Conservation (phyloP, 1,284 basidiomycete genomes). For the Ustilago cynodontis region DNA sequence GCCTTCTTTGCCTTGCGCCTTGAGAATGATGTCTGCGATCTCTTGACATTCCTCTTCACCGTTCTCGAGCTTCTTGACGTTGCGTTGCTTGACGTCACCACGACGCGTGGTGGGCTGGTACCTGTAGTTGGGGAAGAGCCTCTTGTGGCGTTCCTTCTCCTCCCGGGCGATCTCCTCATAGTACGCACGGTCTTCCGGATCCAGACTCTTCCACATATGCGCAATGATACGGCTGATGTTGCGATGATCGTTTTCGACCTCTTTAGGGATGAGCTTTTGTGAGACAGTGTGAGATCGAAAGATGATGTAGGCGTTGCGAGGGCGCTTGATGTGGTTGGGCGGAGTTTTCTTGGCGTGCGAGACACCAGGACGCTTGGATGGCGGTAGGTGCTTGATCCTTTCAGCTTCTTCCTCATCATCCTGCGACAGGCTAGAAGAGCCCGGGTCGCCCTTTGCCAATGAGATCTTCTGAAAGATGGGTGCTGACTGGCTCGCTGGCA, state of each 20-base stretch:
- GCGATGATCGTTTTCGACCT: slow-evolving; percentile 84
- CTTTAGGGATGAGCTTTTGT: slow-evolving; percentile 80
- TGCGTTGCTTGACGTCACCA: slow-evolving; percentile 37
- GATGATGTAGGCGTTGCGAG: slow-evolving; percentile 94
- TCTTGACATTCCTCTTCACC: slow-evolving; percentile 61
- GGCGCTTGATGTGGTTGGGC: slow-evolving; percentile 82
- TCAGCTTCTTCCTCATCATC: slow-evolving; percentile 4
- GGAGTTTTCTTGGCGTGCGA: slow-evolving; percentile 61
- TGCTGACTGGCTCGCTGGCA: not conserved
- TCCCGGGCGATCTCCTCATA: slow-evolving; percentile 58
- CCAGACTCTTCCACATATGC: slow-evolving; percentile 66
- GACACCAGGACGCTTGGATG: slow-evolving; percentile 39
- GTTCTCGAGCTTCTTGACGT: slow-evolving; percentile 55
- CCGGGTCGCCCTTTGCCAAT: slow-evolving; percentile 20
- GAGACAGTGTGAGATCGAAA: slow-evolving; percentile 89
- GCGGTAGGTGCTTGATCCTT: slow-evolving; percentile 14
- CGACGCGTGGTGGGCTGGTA: slow-evolving; percentile 58
- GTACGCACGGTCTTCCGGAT: slow-evolving; percentile 48
- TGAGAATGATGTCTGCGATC: slow-evolving; percentile 63
- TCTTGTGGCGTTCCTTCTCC: slow-evolving; percentile 61
- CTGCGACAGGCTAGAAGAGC: slow-evolving; percentile 8
- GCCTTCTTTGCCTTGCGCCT: slow-evolving; percentile 55
- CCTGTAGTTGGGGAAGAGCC: slow-evolving; percentile 61
- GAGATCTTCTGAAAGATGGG: slow-evolving; percentile 23
- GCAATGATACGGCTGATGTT: slow-evolving; percentile 75